phyloP scores from a whole-genome alignment of 2,329 filamentous ascomycete species.

The Cryphonectria naterciae region DNA sequence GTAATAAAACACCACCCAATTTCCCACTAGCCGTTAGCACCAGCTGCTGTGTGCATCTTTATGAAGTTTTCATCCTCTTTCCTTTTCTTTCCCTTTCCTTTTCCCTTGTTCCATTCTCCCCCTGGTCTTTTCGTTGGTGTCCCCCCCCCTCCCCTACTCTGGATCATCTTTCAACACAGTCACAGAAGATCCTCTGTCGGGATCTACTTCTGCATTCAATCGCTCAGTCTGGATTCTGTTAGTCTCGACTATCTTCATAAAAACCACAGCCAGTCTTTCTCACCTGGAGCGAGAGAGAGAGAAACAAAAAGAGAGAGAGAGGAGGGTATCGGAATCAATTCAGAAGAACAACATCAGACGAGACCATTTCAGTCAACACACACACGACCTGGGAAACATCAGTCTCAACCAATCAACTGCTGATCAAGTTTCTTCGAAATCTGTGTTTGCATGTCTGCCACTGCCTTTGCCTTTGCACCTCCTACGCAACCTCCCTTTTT shows the following conservation, averaged over 20 bases:
- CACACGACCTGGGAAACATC: conserved; percentile 4
- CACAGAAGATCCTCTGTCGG: neutral
- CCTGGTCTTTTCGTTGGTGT: neutral
- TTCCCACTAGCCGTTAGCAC: conserved; percentile 1
- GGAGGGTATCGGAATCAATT: too few species aligned
- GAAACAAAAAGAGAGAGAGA: neutral
- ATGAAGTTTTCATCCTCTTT: neutral
- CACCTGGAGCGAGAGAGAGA: neutral
- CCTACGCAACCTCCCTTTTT: neutral
- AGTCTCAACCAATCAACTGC: conserved; percentile 22
- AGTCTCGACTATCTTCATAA: neutral
- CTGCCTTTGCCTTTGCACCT: neutral
- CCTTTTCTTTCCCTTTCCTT: neutral
- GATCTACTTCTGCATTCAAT: neutral
- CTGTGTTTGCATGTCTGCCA: neutral
- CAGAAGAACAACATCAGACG: neutral
- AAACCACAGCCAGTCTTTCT: too few species aligned
- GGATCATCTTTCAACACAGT: neutral
- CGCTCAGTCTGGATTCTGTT: neutral
- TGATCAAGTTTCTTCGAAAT: conserved; percentile 21
- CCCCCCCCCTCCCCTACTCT: neutral
- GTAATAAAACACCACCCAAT: conserved; percentile 14
- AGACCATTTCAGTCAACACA: neutral
- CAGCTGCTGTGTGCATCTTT: conserved; percentile 2
- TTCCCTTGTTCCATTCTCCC: neutral